Percentiles rank a stretch among this genome's conserved stretches.
Conservation (phyloP, 2,329 filamentous ascomycete species). For the Penicillium thymicola region DNA sequence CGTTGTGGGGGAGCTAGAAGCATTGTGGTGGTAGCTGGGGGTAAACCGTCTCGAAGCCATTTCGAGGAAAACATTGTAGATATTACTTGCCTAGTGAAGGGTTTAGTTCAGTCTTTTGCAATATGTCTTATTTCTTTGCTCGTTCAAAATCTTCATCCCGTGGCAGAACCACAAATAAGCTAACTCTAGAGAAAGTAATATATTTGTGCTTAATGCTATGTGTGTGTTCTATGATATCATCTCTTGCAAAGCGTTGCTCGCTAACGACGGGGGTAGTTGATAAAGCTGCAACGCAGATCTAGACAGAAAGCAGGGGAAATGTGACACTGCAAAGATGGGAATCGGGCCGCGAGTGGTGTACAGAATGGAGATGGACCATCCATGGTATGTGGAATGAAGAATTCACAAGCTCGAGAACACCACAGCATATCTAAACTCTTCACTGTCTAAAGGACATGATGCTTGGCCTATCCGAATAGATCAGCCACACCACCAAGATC, state of each 20-base stretch:
- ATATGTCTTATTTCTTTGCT: constrained; percentile 16
- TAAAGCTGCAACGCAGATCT: constrained; percentile 10
- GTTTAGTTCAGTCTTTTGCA: constrained; percentile 27
- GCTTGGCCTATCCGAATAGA: constrained; percentile 47
- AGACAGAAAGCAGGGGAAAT: constrained; percentile 7
- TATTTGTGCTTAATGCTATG: constrained; percentile 1
- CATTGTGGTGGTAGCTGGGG: not conserved
- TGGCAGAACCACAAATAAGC: not conserved
- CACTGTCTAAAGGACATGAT: not conserved
- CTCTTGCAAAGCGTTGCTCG: constrained; percentile 15
- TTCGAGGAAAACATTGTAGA: constrained; percentile 31
- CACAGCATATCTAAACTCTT: not conserved
- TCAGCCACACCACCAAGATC: constrained; percentile 53
- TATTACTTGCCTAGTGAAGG: constrained; percentile 31
- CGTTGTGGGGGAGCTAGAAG: constrained; percentile 6
- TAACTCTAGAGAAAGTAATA: not conserved
- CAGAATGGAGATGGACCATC: not conserved
- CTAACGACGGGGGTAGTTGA: constrained; percentile 16
- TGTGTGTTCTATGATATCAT: constrained; percentile 4
- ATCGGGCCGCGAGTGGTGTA: not conserved
- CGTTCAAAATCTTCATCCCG: not conserved
- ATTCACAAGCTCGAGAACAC: not conserved
- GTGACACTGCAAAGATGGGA: not conserved
- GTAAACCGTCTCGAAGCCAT: constrained; percentile 8
- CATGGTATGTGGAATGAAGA: not conserved